These are phyloP conservation scores for Kwoniella pini DNA, from an alignment of 768 basidiomycete species.

Conservation along the genomic window DNA sequence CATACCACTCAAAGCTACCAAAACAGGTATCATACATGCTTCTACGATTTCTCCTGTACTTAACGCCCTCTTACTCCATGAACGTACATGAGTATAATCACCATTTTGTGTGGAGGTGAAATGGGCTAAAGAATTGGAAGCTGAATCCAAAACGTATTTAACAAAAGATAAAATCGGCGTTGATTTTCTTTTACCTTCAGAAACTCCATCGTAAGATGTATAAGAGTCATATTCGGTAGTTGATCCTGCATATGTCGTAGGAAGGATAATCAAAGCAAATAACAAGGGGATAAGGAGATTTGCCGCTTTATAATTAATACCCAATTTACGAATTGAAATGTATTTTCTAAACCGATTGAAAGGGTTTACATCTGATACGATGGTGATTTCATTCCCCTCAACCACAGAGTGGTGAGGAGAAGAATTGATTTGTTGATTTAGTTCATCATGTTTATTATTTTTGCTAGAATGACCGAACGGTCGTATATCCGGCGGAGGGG, in stretches of 20 bases:
- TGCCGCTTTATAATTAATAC: no score
- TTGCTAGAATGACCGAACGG: conserved; percentile 26
- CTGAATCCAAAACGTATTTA: conserved; percentile 9
- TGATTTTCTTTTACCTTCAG: background rate
- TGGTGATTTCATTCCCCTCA: background rate
- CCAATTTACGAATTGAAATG: no score
- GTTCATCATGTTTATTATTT: conserved; percentile 1
- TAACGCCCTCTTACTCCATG: conserved; percentile 15
- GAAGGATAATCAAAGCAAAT: background rate
- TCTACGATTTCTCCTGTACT: conserved; percentile 51
- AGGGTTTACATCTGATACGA: background rate
- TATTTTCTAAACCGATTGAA: background rate
- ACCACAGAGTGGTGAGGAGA: background rate
- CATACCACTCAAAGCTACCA: conserved; percentile 77
- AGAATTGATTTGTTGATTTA: background rate
- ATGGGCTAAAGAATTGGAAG: background rate
- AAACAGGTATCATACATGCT: conserved; percentile 72
- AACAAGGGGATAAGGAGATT: background rate
- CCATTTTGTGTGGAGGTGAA: background rate
- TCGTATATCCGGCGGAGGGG: conserved; percentile 44
- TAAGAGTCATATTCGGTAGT: background rate
- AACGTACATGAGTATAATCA: background rate
- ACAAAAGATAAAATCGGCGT: conserved; percentile 22
- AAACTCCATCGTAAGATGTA: conserved; percentile 10
- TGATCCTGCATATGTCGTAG: background rate